Conservation (phyloP, 73 alveolate genomes). For the Paramecium pentaurelia region DNA sequence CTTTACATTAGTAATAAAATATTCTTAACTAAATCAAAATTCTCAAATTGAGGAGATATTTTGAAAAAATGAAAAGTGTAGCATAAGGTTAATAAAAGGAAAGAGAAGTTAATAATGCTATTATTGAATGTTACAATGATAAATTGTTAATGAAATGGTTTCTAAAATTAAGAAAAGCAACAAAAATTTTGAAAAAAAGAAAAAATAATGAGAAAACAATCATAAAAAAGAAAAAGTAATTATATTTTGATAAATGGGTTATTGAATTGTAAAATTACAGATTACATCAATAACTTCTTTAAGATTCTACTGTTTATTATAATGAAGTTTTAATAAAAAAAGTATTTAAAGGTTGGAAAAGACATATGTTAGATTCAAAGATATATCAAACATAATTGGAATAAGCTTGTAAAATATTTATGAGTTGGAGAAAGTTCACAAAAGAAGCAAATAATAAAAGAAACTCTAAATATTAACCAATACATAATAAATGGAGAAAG, state of each 20-base stretch:
- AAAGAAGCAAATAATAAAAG: neutral
- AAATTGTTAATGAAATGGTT: neutral
- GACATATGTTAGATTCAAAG: neutral
- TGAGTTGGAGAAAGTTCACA: neutral
- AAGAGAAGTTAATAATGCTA: neutral
- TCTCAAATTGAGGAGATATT: neutral
- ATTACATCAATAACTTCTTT: neutral
- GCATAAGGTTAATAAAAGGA: neutral
- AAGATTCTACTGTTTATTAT: neutral
- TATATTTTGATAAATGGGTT: constrained; percentile 31
- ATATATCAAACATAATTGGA: neutral
- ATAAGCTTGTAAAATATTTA: neutral
- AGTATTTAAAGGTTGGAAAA: neutral
- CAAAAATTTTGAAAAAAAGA: neutral
- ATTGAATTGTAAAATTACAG: neutral
- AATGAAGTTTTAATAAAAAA: neutral
- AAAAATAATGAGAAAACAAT: neutral
- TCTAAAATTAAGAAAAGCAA: neutral
- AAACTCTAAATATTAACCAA: neutral
- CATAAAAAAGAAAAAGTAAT: neutral
- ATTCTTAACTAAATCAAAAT: neutral
- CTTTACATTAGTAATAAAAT: neutral
- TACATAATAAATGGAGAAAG: constrained; percentile 1
- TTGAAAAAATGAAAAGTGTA: neutral
- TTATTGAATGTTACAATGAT: neutral